These are phyloP conservation scores for Pythium rishiriense DNA, from an alignment of 352 stramenopile genomes.

Conservation along the genomic window DNA sequence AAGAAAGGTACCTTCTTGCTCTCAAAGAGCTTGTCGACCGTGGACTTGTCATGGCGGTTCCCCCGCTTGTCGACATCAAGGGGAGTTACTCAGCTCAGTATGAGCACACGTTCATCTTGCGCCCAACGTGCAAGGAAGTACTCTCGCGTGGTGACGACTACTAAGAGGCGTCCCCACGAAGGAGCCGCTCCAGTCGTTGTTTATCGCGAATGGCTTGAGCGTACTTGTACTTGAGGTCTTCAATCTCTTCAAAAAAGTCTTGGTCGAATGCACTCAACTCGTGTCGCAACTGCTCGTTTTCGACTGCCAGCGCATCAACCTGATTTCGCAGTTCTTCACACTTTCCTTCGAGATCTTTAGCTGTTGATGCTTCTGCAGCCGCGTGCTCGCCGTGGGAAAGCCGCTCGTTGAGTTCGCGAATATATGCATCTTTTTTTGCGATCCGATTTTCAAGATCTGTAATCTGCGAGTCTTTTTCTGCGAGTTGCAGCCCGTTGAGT, in stretches of 20 bases:
- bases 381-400: not conserved
- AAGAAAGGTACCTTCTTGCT: constrained; percentile 97
- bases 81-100: constrained; percentile 99
- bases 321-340: constrained; percentile 11
- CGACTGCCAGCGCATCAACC: constrained; percentile 37
- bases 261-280: constrained; percentile 91
- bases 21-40: constrained; percentile 98
- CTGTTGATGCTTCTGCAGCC: not conserved
- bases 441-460: constrained; percentile 34
- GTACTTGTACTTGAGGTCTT: constrained; percentile 96
- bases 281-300: constrained; percentile 71
- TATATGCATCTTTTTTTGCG: constrained; percentile 17
- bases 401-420: constrained; percentile 17
- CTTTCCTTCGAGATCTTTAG: constrained; percentile 1
- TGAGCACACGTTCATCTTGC: constrained; percentile 98
- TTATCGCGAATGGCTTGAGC: constrained; percentile 84
- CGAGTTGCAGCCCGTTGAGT: constrained; percentile 27
- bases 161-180: constrained; percentile 46
- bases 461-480: constrained; percentile 32
- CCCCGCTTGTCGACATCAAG: constrained; percentile 95
- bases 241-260: constrained; percentile 96
- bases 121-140: constrained; percentile 98
- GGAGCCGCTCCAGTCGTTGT: constrained; percentile 48
- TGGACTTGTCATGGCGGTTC: constrained; percentile 94
- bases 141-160: constrained; percentile 98